Conservation (phyloP, 1,139 yeast genomes). For the Nematodospora anomalae region DNA sequence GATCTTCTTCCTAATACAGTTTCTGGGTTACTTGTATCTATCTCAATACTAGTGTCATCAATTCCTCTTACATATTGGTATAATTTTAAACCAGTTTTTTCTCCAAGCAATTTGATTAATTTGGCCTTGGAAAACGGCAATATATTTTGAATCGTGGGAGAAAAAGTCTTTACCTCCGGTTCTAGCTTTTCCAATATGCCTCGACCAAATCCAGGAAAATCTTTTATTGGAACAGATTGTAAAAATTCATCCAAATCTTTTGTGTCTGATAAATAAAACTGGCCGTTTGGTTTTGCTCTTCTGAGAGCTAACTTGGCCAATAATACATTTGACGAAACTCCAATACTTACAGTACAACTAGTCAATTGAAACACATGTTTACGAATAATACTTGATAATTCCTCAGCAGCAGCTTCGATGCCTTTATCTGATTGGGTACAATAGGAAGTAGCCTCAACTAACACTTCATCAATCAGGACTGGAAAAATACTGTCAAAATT, state of each 20-base stretch:
- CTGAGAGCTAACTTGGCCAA: constrained; percentile 76
- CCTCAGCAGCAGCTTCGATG: constrained; percentile 19
- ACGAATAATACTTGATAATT: constrained; percentile 44
- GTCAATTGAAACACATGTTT: constrained; percentile 47
- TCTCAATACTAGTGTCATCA: constrained; percentile 59
- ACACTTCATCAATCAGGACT: constrained; percentile 88
- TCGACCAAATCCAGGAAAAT: constrained; percentile 85
- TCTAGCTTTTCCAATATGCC: constrained; percentile 33
- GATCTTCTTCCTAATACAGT: constrained; percentile 60
- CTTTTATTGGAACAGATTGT: constrained; percentile 44
- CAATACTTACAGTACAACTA: constrained; percentile 73
- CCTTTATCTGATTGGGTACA: constrained; percentile 16
- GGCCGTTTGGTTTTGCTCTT: constrained; percentile 81
- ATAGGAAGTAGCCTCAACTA: constrained; percentile 61
- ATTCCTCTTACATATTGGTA: constrained; percentile 62
- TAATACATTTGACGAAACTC: constrained; percentile 68
- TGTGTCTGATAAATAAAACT: constrained; percentile 31
- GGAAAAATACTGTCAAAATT: constrained; percentile 69
- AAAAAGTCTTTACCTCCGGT: constrained; percentile 6
- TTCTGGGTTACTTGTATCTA: constrained; percentile 45
- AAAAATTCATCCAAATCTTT: constrained; percentile 37
- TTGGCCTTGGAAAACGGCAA: constrained; percentile 30
- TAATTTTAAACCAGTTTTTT: constrained; percentile 66
- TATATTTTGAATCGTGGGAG: constrained; percentile 33
- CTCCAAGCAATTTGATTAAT: constrained; percentile 57